Percentiles rank a stretch among this genome's conserved stretches.
Evolutionary conservation across 345 rosid species (phyloP).

Genomic region (Orychophragmus violaceus): DNA sequence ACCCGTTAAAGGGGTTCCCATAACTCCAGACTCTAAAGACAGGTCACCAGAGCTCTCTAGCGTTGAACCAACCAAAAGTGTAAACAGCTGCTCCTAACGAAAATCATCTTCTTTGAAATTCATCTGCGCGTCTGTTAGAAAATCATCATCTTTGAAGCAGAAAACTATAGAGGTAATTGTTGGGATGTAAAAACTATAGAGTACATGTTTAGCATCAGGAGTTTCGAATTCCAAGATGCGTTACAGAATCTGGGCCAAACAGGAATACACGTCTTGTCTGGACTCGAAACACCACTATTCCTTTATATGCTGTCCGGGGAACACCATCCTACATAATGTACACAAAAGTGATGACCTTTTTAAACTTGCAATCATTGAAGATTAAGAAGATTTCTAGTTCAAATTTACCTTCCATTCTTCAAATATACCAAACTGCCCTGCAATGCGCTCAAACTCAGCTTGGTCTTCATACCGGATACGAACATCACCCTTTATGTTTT

Average conservation of each 20-base stretch:
- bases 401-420: constrained; percentile 88
- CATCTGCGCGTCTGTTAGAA: constrained; percentile 19
- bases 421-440: constrained; percentile 83
- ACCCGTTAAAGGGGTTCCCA: constrained; percentile 5
- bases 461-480: constrained; percentile 68
- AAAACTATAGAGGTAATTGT: too few species aligned
- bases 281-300: constrained; percentile 74
- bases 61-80: constrained; percentile 8
- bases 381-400: background rate
- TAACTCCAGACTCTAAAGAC: background rate
- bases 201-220: constrained; percentile 32
- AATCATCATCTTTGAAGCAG: too few species aligned
- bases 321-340: constrained; percentile 68
- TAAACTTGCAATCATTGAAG: constrained; percentile 1
- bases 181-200: too few species aligned
- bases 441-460: constrained; percentile 66
- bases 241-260: constrained; percentile 58
- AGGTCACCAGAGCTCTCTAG: constrained; percentile 8
- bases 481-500: constrained; percentile 61
- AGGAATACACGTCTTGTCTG: constrained; percentile 67
- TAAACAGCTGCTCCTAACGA: constrained; percentile 14
- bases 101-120: constrained; percentile 9
- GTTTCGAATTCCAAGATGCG: constrained; percentile 55
- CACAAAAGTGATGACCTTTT: background rate
- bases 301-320: constrained; percentile 92